Evolutionary conservation across 2,329 filamentous ascomycete species (phyloP).

Genomic region (Fusarium secorum): DNA sequence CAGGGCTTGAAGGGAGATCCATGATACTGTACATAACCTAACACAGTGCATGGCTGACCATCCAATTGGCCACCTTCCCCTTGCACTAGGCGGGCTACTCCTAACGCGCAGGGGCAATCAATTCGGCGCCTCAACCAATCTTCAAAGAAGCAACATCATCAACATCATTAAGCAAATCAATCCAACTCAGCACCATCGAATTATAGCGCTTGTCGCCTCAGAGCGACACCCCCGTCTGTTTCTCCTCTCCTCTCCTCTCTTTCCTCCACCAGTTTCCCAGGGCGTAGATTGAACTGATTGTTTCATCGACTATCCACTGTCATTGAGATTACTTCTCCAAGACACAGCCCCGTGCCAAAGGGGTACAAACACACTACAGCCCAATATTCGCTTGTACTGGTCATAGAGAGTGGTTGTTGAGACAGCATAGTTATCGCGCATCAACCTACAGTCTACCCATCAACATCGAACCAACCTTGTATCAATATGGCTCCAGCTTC

Average conservation of each 20-base stretch:
- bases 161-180: neutral
- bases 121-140: conserved; percentile 14
- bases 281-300: conserved; percentile 4
- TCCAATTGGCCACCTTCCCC: conserved; percentile 18
- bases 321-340: neutral
- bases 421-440: neutral
- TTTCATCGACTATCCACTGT: neutral
- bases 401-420: conserved; percentile 10
- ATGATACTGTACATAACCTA: neutral
- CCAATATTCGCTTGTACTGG: neutral
- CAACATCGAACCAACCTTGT: neutral
- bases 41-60: conserved; percentile 5
- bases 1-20: neutral
- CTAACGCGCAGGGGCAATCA: conserved; percentile 8
- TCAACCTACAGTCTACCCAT: neutral
- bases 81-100: neutral
- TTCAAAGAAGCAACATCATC: conserved; percentile 28
- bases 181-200: neutral
- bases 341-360: conserved; percentile 9
- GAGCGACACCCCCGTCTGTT: neutral
- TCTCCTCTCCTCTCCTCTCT: neutral
- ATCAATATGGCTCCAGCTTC: conserved; percentile 32
- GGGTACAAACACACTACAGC: conserved; percentile 17
- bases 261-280: neutral
- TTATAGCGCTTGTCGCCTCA: neutral